Evolutionary conservation across 164 flowering plant species (phyloP).

Genomic region (Vitis cinerea): DNA sequence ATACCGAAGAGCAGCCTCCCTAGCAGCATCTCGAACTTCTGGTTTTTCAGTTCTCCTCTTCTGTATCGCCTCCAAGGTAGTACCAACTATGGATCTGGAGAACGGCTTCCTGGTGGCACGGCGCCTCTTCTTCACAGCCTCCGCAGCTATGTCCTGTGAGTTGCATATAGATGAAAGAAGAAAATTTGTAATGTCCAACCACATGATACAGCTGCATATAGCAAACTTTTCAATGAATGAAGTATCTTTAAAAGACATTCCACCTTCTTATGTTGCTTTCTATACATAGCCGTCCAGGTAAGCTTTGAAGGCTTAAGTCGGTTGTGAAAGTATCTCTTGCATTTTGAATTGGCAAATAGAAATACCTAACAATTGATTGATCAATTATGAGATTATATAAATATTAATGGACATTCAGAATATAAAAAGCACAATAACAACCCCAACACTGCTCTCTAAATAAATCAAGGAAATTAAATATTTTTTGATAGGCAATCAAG

Average conservation of each 20-base stretch:
- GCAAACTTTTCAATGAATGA: background rate
- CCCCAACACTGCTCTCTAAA: too few species aligned
- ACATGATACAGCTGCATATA: background rate
- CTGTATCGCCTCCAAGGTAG: conserved; percentile 50
- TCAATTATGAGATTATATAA: too few species aligned
- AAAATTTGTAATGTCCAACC: background rate
- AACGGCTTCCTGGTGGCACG: conserved; percentile 47
- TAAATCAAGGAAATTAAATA: background rate
- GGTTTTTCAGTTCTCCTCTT: conserved; percentile 50
- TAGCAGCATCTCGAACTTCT: conserved; percentile 52
- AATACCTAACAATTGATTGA: conserved; percentile 19
- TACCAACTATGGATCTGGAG: conserved; percentile 54
- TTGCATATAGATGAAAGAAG: too few species aligned
- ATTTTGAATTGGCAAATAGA: conserved; percentile 29
- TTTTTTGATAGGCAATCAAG: too few species aligned
- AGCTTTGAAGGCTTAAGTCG: conserved; percentile 30
- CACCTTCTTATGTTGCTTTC: conserved; percentile 68
- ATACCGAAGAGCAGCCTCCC: conserved; percentile 52
- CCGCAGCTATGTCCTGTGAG: conserved; percentile 41
- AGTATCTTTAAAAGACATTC: background rate
- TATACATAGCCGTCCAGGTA: conserved; percentile 57
- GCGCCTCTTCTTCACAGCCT: conserved; percentile 49
- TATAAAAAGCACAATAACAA: too few species aligned
- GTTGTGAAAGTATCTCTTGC: conserved; percentile 32
- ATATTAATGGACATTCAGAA: too few species aligned